phyloP scores from a whole-genome alignment of 208 protist genomes.

The Strigomonas culicis region DNA sequence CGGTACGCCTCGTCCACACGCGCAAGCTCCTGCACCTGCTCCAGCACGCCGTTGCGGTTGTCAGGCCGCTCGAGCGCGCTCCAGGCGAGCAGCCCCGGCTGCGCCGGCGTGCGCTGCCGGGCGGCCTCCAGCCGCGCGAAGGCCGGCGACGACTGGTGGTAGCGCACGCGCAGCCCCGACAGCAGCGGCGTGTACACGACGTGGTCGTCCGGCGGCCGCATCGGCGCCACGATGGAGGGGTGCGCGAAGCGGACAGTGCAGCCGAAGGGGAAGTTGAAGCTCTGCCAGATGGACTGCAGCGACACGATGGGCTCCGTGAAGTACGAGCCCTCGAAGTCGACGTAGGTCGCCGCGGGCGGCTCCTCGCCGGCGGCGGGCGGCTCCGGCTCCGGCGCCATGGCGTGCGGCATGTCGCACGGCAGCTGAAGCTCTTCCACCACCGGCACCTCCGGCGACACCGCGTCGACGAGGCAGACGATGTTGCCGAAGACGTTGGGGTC shows the following conservation, averaged over 20 bases:
- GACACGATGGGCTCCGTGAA: slow-evolving; percentile 67
- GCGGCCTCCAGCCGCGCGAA: slow-evolving; percentile 45
- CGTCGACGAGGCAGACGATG: slow-evolving; percentile 62
- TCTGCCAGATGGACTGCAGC: slow-evolving; percentile 65
- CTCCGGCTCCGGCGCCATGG: background rate
- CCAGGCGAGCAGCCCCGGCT: slow-evolving; percentile 61
- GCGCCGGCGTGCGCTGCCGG: slow-evolving; percentile 4
- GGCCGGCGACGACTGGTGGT: slow-evolving; percentile 49
- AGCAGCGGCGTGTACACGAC: slow-evolving; percentile 81
- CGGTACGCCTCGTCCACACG: slow-evolving; percentile 51
- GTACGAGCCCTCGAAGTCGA: slow-evolving; percentile 33
- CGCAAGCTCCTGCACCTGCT: slow-evolving; percentile 72
- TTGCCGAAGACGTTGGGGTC: slow-evolving; percentile 56
- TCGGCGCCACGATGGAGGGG: slow-evolving; percentile 45
- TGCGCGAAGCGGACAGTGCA: slow-evolving; percentile 58
- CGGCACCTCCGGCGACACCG: slow-evolving; percentile 56
- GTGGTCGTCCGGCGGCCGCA: slow-evolving; percentile 57
- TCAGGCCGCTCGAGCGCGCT: slow-evolving; percentile 72
- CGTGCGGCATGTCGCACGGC: slow-evolving; percentile 14
- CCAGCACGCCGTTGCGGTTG: slow-evolving; percentile 63
- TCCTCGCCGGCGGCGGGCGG: background rate
- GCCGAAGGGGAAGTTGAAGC: slow-evolving; percentile 74
- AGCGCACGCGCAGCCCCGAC: slow-evolving; percentile 79
- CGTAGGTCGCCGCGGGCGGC: slow-evolving; percentile 9
- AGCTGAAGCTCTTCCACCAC: slow-evolving; percentile 43